A percentile compares a stretch with the other conserved stretches of the same genome.
phyloP scores from a whole-genome alignment of 345 rosid genomes.

The Arabidopsis thaliana region DNA sequence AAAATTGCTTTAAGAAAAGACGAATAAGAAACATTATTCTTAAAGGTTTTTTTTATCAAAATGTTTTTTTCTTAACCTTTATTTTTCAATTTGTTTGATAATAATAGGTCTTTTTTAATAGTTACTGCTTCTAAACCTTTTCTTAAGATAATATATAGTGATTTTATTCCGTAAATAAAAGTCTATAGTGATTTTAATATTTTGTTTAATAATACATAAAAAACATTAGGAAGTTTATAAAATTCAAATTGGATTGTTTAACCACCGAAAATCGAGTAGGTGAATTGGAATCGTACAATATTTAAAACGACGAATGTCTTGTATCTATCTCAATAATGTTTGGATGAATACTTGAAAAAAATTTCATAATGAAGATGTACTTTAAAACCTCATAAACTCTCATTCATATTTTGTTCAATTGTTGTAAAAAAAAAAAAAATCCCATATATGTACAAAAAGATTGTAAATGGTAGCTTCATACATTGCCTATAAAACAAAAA shows the following conservation, averaged over 20 bases:
- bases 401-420: not conserved
- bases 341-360: not conserved
- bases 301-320: not conserved
- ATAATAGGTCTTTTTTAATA: too few relatives aligned
- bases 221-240: not conserved
- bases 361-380: too few relatives aligned
- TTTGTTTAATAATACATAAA: not conserved
- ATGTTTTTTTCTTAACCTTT: too few relatives aligned
- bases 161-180: too few relatives aligned
- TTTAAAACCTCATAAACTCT: not conserved
- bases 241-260: not conserved
- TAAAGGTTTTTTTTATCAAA: too few relatives aligned
- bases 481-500: slow-evolving; percentile 3
- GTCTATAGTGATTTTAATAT: not conserved
- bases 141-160: not conserved
- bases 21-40: too few relatives aligned
- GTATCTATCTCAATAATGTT: not conserved
- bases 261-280: not conserved
- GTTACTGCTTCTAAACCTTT: not conserved
- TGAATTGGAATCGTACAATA: not conserved
- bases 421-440: too few relatives aligned
- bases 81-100: too few relatives aligned
- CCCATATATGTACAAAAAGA: not conserved
- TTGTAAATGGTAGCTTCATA: not conserved
- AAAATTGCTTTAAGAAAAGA: too few relatives aligned